Base-by-base conservation (phyloP, 805 yeast species). In the Cyberlindnera galapagoensis region DNA sequence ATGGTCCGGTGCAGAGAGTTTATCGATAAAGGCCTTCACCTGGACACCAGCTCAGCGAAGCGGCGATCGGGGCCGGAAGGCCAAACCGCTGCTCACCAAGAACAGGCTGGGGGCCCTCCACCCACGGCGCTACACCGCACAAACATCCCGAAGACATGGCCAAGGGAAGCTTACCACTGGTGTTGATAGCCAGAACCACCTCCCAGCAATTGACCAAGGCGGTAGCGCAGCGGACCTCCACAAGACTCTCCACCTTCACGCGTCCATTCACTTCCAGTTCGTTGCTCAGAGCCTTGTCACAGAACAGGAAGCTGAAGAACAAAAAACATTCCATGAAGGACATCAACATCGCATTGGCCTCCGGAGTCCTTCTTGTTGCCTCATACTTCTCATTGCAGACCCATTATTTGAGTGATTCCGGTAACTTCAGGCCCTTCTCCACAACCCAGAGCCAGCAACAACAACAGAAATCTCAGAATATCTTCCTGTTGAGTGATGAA, bases 401-500 rank as follows among this genome's bases (percentile, higher is more conserved):
- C 7, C 50, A 48, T 28, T 42, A 46, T 21, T 34, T 46, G 12
- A 39, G 44, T 29, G 57, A 52, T 23, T 35, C 51, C 20, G 55
- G 56, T 13, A 42, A 39, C 17, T 14, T 43, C 11, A 36, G 38
- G 13, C 36, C 49, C 3, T 44, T 47, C 43, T 47, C 40, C 33
- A 47, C 40, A 30, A 50, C 30, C 34, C 51, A 18, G 44, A 40
- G 26, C 41, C 52, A n/a, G 18, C 41, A 39, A 13, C 43, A 37
- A 26, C 39, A 30, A 33, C 46, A 30, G 60, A 30, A 40, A 3
- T 73, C 76, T 39, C 71, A 73, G 42, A 78, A 74, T 4, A 63
- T 80, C 3, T 67, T 67, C 33, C 52, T 80, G 14, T 60, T 81
- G 31, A 66, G 67, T 15, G 87, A 80, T 17, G 80, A 73, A 19